Percentiles rank a stretch among this genome's conserved stretches.
Conservation (phyloP, 768 basidiomycete genomes). For the Gyrodon lividus region DNA sequence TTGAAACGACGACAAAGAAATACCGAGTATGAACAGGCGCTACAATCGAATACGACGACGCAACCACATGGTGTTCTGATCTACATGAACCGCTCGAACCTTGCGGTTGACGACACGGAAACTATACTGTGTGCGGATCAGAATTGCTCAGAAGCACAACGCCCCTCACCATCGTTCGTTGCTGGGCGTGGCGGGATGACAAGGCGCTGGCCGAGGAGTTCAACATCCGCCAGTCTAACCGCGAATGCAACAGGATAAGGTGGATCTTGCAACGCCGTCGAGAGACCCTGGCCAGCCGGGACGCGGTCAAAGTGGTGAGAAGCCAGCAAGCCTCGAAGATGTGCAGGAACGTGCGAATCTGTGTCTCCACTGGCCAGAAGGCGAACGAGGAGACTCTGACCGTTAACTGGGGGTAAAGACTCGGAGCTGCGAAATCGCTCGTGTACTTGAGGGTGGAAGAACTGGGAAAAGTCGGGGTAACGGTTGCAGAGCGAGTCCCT, state of each 20-base stretch:
- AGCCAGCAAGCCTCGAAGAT: background rate
- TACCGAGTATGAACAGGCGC: too few relatives aligned
- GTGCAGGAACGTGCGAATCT: background rate
- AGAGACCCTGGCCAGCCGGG: background rate
- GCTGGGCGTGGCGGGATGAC: background rate
- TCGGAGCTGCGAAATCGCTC: slow-evolving; percentile 7
- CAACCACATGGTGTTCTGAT: too few relatives aligned
- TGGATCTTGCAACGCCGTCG: background rate
- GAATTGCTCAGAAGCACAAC: too few relatives aligned
- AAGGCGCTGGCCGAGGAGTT: background rate
- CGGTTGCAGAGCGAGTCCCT: slow-evolving; percentile 32
- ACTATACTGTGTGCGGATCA: too few relatives aligned
- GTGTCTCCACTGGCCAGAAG: background rate
- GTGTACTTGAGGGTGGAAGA: slow-evolving; percentile 21
- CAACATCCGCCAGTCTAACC: slow-evolving; percentile 18
- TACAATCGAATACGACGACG: too few relatives aligned
- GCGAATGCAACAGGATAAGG: slow-evolving; percentile 23
- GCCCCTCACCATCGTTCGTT: too few relatives aligned
- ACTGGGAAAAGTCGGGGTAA: slow-evolving; percentile 34
- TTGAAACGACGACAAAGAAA: too few relatives aligned
- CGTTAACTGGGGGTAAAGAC: background rate
- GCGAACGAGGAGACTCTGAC: background rate
- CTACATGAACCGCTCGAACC: too few relatives aligned
- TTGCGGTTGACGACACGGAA: too few relatives aligned
- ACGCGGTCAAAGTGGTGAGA: background rate